phyloP scores from a whole-genome alignment of 805 yeast species.

The Debaryomyces prosopidis region DNA sequence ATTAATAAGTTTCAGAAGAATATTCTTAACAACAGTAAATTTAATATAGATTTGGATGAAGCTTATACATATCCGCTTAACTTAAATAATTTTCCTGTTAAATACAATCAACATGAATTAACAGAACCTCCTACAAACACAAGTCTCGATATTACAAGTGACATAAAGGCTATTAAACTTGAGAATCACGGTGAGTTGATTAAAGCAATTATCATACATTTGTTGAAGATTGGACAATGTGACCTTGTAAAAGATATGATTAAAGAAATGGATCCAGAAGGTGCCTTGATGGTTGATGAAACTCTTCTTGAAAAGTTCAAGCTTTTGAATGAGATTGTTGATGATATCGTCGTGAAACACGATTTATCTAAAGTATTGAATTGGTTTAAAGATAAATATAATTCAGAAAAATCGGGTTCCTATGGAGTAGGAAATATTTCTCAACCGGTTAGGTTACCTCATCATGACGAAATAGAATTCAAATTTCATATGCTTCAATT shows the following conservation, averaged over 20 bases:
- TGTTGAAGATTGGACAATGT: conserved; percentile 41
- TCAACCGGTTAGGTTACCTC: background rate
- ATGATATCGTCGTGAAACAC: conserved; percentile 31
- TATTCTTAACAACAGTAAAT: conserved; percentile 27
- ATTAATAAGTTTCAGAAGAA: conserved; percentile 35
- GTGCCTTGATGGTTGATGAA: conserved; percentile 21
- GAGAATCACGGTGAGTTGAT: conserved; percentile 31
- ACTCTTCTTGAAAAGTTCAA: conserved; percentile 26
- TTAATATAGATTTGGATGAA: conserved; percentile 35
- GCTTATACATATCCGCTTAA: conserved; percentile 41
- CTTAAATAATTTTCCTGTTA: conserved; percentile 27
- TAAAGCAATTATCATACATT: conserved; percentile 39
- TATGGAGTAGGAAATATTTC: conserved; percentile 2
- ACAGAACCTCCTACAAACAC: background rate
- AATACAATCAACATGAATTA: conserved; percentile 3
- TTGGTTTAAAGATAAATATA: conserved; percentile 32
- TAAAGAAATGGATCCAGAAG: conserved; percentile 16
- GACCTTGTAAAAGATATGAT: conserved; percentile 32
- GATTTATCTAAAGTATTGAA: conserved; percentile 29
- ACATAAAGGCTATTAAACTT: conserved; percentile 12
- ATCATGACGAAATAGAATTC: conserved; percentile 29
- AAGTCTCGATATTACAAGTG: background rate
- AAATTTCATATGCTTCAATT: conserved; percentile 43
- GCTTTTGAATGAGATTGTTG: conserved; percentile 31
- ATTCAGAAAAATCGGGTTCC: conserved; percentile 8